phyloP scores from a whole-genome alignment of 305 asterid genomes.

The Rubia balearica region DNA sequence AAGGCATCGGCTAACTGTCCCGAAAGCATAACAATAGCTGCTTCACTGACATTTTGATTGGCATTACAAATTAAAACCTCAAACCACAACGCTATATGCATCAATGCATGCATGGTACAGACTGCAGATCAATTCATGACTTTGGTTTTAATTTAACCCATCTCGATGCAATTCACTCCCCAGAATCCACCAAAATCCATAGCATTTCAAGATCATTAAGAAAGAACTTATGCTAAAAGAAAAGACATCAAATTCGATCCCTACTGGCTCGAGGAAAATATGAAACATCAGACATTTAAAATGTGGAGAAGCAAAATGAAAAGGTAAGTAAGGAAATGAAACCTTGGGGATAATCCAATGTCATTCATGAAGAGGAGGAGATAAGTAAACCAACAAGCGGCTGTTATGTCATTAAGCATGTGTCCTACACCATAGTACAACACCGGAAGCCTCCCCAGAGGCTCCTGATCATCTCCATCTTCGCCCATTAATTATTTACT shows the following conservation, averaged over 20 bases:
- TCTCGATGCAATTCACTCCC: too few species aligned
- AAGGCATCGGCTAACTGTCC: slow-evolving; percentile 91
- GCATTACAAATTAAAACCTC: not conserved
- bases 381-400: slow-evolving; percentile 94
- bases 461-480: slow-evolving; percentile 11
- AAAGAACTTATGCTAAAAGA: too few species aligned
- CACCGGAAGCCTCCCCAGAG: slow-evolving; percentile 52
- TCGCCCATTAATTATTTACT: not conserved
- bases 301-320: not conserved
- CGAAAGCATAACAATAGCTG: slow-evolving; percentile 83
- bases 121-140: too few species aligned
- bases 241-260: too few species aligned
- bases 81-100: too few species aligned
- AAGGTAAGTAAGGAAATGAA: slow-evolving; percentile 13
- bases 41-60: slow-evolving; percentile 40
- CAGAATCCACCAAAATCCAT: too few species aligned
- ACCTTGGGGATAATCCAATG: slow-evolving; percentile 83
- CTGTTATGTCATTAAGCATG: slow-evolving; percentile 85
- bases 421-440: slow-evolving; percentile 78
- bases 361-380: slow-evolving; percentile 82
- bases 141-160: too few species aligned
- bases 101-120: too few species aligned
- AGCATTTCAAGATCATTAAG: too few species aligned
- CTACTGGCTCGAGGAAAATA: too few species aligned
- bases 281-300: too few species aligned